A percentile compares a stretch with the other conserved stretches of the same genome.
Conservation (phyloP, 129 eudicot species). For the Kitagawia praeruptora region DNA sequence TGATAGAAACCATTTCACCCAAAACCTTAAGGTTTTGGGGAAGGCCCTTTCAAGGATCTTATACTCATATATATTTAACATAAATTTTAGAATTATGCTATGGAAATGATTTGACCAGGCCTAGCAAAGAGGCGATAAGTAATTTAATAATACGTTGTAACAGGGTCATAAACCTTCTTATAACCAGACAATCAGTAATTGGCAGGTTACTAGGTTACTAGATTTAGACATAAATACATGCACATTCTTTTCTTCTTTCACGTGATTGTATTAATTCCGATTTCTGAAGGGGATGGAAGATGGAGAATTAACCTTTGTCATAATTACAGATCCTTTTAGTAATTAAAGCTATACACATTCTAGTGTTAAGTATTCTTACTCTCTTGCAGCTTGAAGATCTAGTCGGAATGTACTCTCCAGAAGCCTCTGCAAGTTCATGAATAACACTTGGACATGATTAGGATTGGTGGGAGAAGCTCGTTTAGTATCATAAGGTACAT, state of each 20-base stretch:
- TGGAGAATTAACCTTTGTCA: not conserved
- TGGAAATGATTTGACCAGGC: not conserved
- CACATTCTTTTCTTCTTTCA: not conserved
- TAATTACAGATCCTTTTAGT: not conserved
- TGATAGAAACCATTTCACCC: too few species aligned
- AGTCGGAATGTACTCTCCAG: slow-evolving; percentile 83
- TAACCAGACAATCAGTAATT: not conserved
- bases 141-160: not conserved
- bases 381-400: slow-evolving; percentile 81
- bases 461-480: not conserved
- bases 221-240: not conserved
- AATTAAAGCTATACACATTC: not conserved
- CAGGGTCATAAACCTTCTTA: not conserved
- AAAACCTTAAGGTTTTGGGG: too few species aligned
- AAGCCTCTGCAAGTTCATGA: slow-evolving; percentile 70
- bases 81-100: not conserved
- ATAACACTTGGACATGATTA: slow-evolving; percentile 2
- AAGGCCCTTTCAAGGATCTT: too few species aligned
- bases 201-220: not conserved
- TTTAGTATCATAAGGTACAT: not conserved
- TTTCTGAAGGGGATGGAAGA: not conserved
- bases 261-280: not conserved
- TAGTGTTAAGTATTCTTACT: slow-evolving; percentile 38
- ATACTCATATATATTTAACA: too few species aligned
- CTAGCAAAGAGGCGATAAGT: not conserved